phyloP scores from a whole-genome alignment of 1,139 yeast genomes.

The Scheffersomyces parashehatae region DNA sequence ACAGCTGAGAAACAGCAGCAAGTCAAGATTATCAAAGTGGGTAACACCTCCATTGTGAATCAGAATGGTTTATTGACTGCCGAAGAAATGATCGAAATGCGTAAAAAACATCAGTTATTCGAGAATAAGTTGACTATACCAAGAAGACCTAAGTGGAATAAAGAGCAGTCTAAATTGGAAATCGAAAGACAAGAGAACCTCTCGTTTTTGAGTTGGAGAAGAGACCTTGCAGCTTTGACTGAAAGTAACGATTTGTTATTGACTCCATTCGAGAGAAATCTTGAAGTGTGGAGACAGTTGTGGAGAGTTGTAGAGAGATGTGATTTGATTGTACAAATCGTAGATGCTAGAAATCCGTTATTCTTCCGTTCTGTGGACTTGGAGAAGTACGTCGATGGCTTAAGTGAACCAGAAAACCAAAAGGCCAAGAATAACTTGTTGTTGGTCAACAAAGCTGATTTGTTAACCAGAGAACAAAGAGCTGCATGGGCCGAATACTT shows the following conservation, averaged over 20 bases:
- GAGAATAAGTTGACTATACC: conserved; percentile 89
- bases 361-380: conserved; percentile 88
- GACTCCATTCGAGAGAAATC: conserved; percentile 96
- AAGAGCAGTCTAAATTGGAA: conserved; percentile 68
- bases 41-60: conserved; percentile 54
- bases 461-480: conserved; percentile 76
- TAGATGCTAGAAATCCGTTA: conserved; percentile 94
- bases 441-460: conserved; percentile 92
- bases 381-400: conserved; percentile 77
- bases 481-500: conserved; percentile 86
- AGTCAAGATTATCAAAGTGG: conserved; percentile 80
- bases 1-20: conserved; percentile 86
- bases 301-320: conserved; percentile 98
- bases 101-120: conserved; percentile 69
- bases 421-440: conserved; percentile 70
- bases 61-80: conserved; percentile 55
- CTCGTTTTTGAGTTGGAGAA: conserved; percentile 91
- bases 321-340: conserved; percentile 93
- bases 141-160: conserved; percentile 86
- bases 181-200: conserved; percentile 87
- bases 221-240: conserved; percentile 81
- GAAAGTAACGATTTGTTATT: conserved; percentile 79
- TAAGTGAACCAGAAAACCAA: conserved; percentile 51
- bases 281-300: conserved; percentile 97
- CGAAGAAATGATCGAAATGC: conserved; percentile 65